phyloP scores from a whole-genome alignment of 176 grass and related monocot species.

The Lolium perenne region DNA sequence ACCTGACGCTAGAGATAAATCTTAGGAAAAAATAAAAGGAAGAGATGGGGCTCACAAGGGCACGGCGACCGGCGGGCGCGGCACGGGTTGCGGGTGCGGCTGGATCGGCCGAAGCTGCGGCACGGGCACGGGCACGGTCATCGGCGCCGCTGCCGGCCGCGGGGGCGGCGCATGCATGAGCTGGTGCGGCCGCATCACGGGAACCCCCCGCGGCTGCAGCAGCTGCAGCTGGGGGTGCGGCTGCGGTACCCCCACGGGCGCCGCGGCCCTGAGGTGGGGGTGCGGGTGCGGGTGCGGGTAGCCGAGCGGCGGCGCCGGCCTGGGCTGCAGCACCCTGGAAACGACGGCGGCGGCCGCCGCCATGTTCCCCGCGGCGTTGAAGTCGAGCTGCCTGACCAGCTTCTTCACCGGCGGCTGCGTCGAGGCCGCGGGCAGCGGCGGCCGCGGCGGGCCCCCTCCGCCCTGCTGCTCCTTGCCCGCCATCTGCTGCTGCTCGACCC shows the following conservation, averaged over 20 bases:
- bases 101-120: slow-evolving; percentile 46
- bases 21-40: neutral
- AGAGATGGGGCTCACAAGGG: slow-evolving; percentile 60
- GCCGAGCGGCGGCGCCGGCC: slow-evolving; percentile 36
- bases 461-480: slow-evolving; percentile 74
- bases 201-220: slow-evolving; percentile 42
- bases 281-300: slow-evolving; percentile 50
- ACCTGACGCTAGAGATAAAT: slow-evolving; percentile 28
- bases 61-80: slow-evolving; percentile 49
- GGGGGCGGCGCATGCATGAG: slow-evolving; percentile 36
- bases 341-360: slow-evolving; percentile 56
- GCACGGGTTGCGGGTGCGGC: slow-evolving; percentile 30
- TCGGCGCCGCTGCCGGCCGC: slow-evolving; percentile 22
- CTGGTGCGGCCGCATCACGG: slow-evolving; percentile 51
- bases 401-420: slow-evolving; percentile 68
- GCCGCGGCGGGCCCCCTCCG: slow-evolving; percentile 43
- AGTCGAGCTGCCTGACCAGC: slow-evolving; percentile 88
- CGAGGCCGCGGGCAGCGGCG: slow-evolving; percentile 49
- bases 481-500: slow-evolving; percentile 40
- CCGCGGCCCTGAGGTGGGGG: slow-evolving; percentile 31
- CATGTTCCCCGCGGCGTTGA: slow-evolving; percentile 70
- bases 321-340: slow-evolving; percentile 59
- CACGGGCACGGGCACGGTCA: slow-evolving; percentile 42
- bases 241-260: slow-evolving; percentile 52
- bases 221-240: neutral